Evolutionary conservation across 345 rosid genomes (phyloP).

Genomic region (thale cress (Arabidopsis thaliana)): TAIR10.1 NC_003074.8:18751501-18752000

Average conservation of each 20-base stretch:
- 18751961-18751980: conserved; percentile 8
- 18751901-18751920: not conserved
- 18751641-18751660: conserved; percentile 16
- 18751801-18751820: conserved; percentile 28
- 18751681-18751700: conserved; percentile 49
- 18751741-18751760: conserved; percentile 32
- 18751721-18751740: conserved; percentile 13
- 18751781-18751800: conserved; percentile 43
- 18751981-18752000: conserved; percentile 18
- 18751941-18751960: conserved; percentile 32
- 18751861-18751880: conserved; percentile 26
- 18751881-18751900: conserved; percentile 32
- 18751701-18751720: conserved; percentile 39
- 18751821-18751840: conserved; percentile 41
- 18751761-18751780: conserved; percentile 44
- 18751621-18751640: conserved; percentile 15
- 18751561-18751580: not conserved
- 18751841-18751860: conserved; percentile 10
- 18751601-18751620: not conserved
- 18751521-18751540: no score
- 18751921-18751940: conserved; percentile 17
- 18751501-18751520: no score
- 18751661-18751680: conserved; percentile 35
- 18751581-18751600: not conserved
- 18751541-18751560: not conserved